phyloP scores from a whole-genome alignment of 495 filamentous ascomycete genomes.

The Talaromyces wortmannii region DNA sequence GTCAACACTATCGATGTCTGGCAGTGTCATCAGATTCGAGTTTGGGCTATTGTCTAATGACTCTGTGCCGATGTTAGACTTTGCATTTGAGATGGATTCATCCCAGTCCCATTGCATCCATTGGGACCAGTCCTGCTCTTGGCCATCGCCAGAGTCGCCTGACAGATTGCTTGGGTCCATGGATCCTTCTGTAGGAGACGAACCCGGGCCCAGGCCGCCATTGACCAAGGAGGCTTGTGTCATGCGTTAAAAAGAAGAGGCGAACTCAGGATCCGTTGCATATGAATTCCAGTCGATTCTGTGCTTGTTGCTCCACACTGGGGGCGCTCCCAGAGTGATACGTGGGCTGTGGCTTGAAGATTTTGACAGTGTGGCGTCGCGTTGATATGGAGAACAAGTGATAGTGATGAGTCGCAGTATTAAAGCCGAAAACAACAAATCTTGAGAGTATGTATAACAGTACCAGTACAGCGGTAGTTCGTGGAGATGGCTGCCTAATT shows the following conservation, averaged over 20 bases:
- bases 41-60: conserved; percentile 28
- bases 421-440: too few species aligned
- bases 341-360: too few species aligned
- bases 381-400: too few species aligned
- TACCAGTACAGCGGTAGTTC: too few species aligned
- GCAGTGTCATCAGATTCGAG: conserved; percentile 21
- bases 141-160: background rate
- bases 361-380: too few species aligned
- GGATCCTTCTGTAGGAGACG: conserved; percentile 1
- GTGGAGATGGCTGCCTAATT: too few species aligned
- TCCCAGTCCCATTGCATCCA: conserved; percentile 46
- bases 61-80: conserved; percentile 13
- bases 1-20: background rate
- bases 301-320: too few species aligned
- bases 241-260: background rate
- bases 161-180: background rate
- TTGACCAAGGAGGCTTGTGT: background rate
- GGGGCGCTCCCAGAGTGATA: too few species aligned
- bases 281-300: too few species aligned
- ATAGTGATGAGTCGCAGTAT: too few species aligned
- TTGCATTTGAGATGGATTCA: conserved; percentile 20
- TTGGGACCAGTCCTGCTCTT: conserved; percentile 37
- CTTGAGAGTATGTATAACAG: too few species aligned
- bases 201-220: background rate
- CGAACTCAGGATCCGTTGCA: too few species aligned